Conservation (phyloP, 208 protist genomes). For the Trypanosoma lewisi region DNA sequence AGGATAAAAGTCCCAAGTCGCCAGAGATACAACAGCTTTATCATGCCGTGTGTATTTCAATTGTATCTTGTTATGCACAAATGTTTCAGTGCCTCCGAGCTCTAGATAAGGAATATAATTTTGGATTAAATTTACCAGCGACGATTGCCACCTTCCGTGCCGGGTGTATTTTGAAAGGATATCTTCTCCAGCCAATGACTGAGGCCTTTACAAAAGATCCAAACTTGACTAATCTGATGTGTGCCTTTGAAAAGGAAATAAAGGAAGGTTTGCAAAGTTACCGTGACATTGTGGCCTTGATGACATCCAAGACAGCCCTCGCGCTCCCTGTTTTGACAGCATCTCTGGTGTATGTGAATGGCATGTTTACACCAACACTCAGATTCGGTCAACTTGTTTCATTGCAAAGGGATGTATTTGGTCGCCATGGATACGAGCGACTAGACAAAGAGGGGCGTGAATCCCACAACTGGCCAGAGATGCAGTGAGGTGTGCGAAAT, state of each 20-base stretch:
- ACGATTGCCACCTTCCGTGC: slow-evolving; percentile 91
- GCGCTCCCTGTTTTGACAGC: slow-evolving; percentile 74
- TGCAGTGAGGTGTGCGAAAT: slow-evolving; percentile 61
- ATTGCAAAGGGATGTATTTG: slow-evolving; percentile 90
- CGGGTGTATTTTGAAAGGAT: slow-evolving; percentile 89
- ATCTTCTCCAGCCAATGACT: slow-evolving; percentile 87
- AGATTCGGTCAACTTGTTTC: slow-evolving; percentile 88
- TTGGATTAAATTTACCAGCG: slow-evolving; percentile 84
- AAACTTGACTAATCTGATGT: slow-evolving; percentile 83
- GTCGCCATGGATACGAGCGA: slow-evolving; percentile 88
- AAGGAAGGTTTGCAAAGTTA: slow-evolving; percentile 56
- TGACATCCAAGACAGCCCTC: slow-evolving; percentile 52
- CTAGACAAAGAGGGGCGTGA: slow-evolving; percentile 81
- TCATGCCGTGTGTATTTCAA: slow-evolving; percentile 74
- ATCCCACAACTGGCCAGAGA: slow-evolving; percentile 74
- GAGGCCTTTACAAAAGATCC: slow-evolving; percentile 86
- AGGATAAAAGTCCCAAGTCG: slow-evolving; percentile 54
- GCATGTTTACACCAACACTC: slow-evolving; percentile 76
- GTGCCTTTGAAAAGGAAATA: slow-evolving; percentile 85
- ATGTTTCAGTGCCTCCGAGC: slow-evolving; percentile 92
- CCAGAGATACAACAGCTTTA: slow-evolving; percentile 71
- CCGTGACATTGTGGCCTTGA: slow-evolving; percentile 55
- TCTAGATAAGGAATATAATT: slow-evolving; percentile 86
- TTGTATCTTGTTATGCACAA: slow-evolving; percentile 90
- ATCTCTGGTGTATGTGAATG: slow-evolving; percentile 83